These are phyloP conservation scores for Talaromyces sp. DNA, from an alignment of 2,329 filamentous ascomycete species.

Conservation along the genomic window DNA sequence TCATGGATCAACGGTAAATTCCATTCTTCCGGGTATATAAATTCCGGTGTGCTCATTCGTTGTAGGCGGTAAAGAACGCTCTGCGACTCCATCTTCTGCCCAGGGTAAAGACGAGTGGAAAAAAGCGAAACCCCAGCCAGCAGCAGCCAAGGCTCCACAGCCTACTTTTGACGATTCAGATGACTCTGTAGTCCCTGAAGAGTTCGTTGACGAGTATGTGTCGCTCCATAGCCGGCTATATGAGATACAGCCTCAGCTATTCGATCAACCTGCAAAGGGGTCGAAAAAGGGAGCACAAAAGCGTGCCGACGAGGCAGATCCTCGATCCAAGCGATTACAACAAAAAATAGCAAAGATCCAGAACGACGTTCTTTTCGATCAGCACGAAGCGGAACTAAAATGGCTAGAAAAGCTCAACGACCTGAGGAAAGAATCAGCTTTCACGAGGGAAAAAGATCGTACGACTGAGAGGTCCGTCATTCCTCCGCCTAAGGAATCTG, in stretches of 20 bases:
- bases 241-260: constrained; percentile 51
- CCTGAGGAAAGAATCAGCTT: constrained; percentile 55
- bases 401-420: constrained; percentile 58
- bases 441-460: constrained; percentile 30
- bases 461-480: constrained; percentile 42
- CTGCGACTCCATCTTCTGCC: constrained; percentile 18
- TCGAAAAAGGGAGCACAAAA: constrained; percentile 32
- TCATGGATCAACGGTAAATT: constrained; percentile 33
- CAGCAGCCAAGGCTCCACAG: constrained; percentile 17
- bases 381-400: constrained; percentile 55
- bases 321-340: constrained; percentile 59
- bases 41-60: constrained; percentile 20
- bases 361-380: constrained; percentile 70
- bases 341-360: constrained; percentile 73
- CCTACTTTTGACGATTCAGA: constrained; percentile 41
- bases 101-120: constrained; percentile 20
- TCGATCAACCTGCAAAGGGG: constrained; percentile 34
- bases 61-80: constrained; percentile 24
- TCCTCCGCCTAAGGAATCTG: neutral
- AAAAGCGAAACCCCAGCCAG: constrained; percentile 21
- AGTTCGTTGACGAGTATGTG: constrained; percentile 69
- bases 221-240: constrained; percentile 66
- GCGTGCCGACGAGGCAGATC: constrained; percentile 17
- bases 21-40: neutral
- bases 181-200: constrained; percentile 68